Evolutionary conservation across 371 early-diverging fungal species (phyloP), one percentile per base, ranked within the genome.

Genomic region (Mortierella sp.): DNA sequence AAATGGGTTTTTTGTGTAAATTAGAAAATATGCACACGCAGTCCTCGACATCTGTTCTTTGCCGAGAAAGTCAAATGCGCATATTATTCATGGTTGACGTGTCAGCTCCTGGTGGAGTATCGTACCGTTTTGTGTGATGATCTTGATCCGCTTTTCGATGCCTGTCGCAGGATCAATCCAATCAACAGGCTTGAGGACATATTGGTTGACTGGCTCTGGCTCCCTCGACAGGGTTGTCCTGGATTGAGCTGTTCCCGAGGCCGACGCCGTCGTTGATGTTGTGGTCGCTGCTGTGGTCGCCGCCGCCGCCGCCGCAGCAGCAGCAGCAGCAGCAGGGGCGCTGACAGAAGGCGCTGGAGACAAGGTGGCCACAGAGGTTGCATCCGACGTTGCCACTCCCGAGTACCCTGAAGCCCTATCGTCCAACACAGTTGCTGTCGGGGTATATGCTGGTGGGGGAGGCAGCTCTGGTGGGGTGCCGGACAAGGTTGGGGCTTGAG

Each of bases 61-160:
- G 19, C 8, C 46, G 71, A 37, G 28, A 24, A 16, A 16, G 14
- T 26, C 9, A 2, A 69, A 57, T 55, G 44, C 21, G 21, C 67
- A 67, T 14, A 61, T 64, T 37, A 3, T 50, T 50, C 50, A 14
- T 14, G 5, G 64, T 37, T 37, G 24, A 24, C 43, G 6, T 67
- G 11, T 24, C 67, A 40, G 37, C 21, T 67, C 40, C 43, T 67
- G 24, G 10, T 3, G 61, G 9, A 9, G 8, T 37, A 26, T 57
- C 75, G 70, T 92, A 92, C 93, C 93, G 88, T 96, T 96, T 89
- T 96, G 97, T 24, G 96, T 96, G 61, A 96, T 93, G 71, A 96
- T 95, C 72, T 90, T 90, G 48, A 93, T 90, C 2, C 86, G 80
- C 50, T 88, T 89, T 69, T 77, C 80, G 46, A 88, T 71, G 24